Percentiles rank a stretch among this genome's conserved stretches.
Evolutionary conservation across 2,329 filamentous ascomycete species (phyloP).

Genomic region (Bertia moriformis): DNA sequence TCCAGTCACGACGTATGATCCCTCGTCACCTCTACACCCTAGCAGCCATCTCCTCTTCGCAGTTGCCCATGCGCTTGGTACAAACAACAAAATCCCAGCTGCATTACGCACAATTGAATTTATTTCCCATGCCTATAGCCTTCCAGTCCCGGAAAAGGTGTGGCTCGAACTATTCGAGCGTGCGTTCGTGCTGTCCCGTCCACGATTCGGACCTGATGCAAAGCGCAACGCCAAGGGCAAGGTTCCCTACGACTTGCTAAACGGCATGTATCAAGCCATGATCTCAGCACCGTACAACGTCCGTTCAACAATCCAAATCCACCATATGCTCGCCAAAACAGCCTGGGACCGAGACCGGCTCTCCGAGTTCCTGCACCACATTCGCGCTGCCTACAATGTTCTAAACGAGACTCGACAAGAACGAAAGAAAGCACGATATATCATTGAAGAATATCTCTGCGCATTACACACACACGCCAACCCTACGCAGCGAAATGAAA

Average conservation of each 20-base stretch:
- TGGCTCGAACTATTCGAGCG: conserved; percentile 34
- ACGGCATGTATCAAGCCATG: neutral
- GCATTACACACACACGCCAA: too few relatives aligned
- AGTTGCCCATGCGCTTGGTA: conserved; percentile 32
- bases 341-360: neutral
- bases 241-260: neutral
- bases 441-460: neutral
- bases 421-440: neutral
- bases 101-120: conserved; percentile 30
- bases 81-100: conserved; percentile 28
- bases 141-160: conserved; percentile 22
- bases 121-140: conserved; percentile 28
- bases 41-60: conserved; percentile 26
- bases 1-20: conserved; percentile 5
- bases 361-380: neutral
- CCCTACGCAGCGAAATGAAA: too few relatives aligned
- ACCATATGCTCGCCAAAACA: neutral
- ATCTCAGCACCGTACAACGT: neutral
- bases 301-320: neutral
- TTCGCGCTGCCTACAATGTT: neutral
- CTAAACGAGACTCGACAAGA: neutral
- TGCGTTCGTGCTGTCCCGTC: conserved; percentile 27
- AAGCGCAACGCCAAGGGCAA: neutral
- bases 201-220: conserved; percentile 7
- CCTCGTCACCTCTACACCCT: conserved; percentile 26